Evolutionary conservation across 2,329 filamentous ascomycete species (phyloP), one percentile per base, ranked within the genome.

Genomic region (Hypoxylon sp.): DNA sequence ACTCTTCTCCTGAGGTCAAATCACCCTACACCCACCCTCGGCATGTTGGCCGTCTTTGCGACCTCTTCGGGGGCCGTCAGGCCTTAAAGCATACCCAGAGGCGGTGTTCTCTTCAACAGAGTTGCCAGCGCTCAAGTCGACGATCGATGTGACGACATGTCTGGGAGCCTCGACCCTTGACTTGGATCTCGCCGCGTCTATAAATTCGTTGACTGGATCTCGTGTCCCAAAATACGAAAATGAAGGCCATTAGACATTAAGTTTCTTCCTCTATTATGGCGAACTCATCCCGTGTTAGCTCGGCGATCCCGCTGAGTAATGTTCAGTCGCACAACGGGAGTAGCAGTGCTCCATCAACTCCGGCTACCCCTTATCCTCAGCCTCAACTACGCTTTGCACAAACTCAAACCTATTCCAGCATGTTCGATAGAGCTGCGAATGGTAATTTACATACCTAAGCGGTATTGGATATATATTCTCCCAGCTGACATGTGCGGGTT

Each of bases 51-150:
- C 40, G 16, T 49, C 42, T 62, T 45, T 46, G 33, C 14, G 49
- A 53, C 67, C 64, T 65, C 57, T n/a, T 61, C 42, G 61, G 61
- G 69, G 67, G 69, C 69, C 33, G 49, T 65, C 53, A 28, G 64
- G 58, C 32, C 62, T 51, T 32, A 16, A 56, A 50, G 32, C 58
- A 58, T 36, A 20, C 14, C 20, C 56, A 16, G 48, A 20, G 20
- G 22, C 48, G 7, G 28, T 32, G 24, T 49, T 38, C 33, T 22
- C 36, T 54, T 55, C 28, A 26, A 56, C 40, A 9, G 5, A 18
- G 24, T 64, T 42, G 14, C 32, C 22, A 22, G 42, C 28, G 2
- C n/a, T 61, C 12, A 30, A 8, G 49, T 62, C 42, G 42, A 61
- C 48, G 20, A 60, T 45, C 53, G 38, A 54, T 24, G 16, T 18